Conservation (phyloP, 75 land plant species). For the Selaginella tamariscina region DNA sequence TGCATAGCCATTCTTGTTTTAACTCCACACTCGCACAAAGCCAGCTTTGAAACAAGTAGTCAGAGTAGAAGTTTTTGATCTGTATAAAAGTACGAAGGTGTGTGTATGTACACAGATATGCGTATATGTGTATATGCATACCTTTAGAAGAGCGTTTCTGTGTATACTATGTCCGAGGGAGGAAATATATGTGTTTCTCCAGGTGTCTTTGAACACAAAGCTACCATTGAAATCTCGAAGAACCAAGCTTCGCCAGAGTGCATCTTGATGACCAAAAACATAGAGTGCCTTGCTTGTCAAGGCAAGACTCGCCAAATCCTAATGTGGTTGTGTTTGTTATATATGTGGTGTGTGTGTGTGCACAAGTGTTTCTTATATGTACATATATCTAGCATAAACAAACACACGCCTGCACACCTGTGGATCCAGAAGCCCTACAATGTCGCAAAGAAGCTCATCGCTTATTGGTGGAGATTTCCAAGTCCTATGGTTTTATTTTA, state of each 20-base stretch:
- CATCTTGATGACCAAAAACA: conserved; percentile 66
- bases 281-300: conserved; percentile 67
- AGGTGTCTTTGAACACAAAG: conserved; percentile 44
- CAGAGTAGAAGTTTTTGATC: conserved; percentile 77
- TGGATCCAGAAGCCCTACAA: conserved; percentile 45
- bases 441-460: conserved; percentile 58
- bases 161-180: conserved; percentile 11
- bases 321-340: too few species aligned
- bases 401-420: too few species aligned
- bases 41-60: conserved; percentile 97
- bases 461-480: conserved; percentile 43
- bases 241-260: conserved; percentile 77
- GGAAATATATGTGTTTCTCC: conserved; percentile 57
- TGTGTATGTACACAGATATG: neutral
- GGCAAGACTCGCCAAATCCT: conserved; percentile 43
- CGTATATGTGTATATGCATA: conserved; percentile 6
- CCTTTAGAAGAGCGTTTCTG: conserved; percentile 22
- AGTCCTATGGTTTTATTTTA: too few species aligned
- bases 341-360: too few species aligned
- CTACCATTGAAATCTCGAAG: conserved; percentile 33
- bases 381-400: too few species aligned
- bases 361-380: too few species aligned
- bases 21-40: conserved; percentile 85
- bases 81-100: conserved; percentile 2
- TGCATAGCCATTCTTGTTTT: conserved; percentile 66